Conservation (phyloP, 2,329 filamentous ascomycete genomes). For the Alternaria brassicae region DNA sequence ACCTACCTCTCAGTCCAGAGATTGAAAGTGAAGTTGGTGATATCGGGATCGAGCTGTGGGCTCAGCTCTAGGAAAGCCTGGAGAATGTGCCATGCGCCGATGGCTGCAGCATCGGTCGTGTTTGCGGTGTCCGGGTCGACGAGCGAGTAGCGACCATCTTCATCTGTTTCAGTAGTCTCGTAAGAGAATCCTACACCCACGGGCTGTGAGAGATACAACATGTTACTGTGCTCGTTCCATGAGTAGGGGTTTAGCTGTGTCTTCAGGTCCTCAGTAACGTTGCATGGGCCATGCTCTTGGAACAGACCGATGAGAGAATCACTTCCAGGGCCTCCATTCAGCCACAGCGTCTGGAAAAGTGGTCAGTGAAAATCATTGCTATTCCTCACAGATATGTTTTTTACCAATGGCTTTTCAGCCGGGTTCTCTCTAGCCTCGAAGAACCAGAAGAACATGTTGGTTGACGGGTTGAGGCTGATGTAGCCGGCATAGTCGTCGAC, state of each 20-base stretch:
- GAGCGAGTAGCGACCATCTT: slow-evolving; percentile 39
- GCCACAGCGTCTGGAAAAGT: slow-evolving; percentile 53
- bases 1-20: slow-evolving; percentile 55
- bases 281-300: slow-evolving; percentile 47
- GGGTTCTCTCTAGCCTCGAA: slow-evolving; percentile 58
- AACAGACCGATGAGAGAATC: slow-evolving; percentile 64
- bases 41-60: slow-evolving; percentile 56
- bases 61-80: slow-evolving; percentile 47
- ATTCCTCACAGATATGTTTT: background rate
- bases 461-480: slow-evolving; percentile 45
- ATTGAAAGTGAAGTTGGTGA: slow-evolving; percentile 61
- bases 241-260: slow-evolving; percentile 48
- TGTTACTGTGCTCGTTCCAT: slow-evolving; percentile 51
- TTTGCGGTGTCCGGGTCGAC: slow-evolving; percentile 41
- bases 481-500: slow-evolving; percentile 50
- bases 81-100: slow-evolving; percentile 48
- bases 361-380: background rate
- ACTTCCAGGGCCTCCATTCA: slow-evolving; percentile 61
- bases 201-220: slow-evolving; percentile 51
- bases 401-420: slow-evolving; percentile 36
- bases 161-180: slow-evolving; percentile 37
- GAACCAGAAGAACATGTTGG: slow-evolving; percentile 56
- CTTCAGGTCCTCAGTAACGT: slow-evolving; percentile 47
- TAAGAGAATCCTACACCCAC: slow-evolving; percentile 53
- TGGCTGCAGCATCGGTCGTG: slow-evolving; percentile 45